Base-by-base conservation (phyloP, 768 basidiomycete species). In the Phlebiopsis flavidoalba region DNA sequence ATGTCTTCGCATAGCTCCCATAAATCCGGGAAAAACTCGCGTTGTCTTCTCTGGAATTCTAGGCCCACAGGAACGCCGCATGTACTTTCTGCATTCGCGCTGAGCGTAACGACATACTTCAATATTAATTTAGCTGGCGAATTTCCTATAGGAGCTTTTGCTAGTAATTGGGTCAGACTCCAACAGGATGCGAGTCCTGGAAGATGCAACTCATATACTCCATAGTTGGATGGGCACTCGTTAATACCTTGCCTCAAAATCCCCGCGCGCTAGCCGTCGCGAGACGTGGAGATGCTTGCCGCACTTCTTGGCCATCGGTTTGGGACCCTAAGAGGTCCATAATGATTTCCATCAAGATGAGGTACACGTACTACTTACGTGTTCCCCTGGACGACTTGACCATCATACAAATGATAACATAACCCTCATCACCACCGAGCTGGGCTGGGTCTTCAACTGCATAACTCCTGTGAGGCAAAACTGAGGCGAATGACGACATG, bases 221-320 rank as follows among this genome's bases (percentile, higher is more conserved):
- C 1, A 87, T 97, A 63, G 95, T 95, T 12, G 95, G 95, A 31
- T 89, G 93, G n/a, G 83, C 96, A 98, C 70, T 95, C 95, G 11
- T 79, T 98, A 67, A n/a, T n/a, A 98, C 95, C 1, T 77, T 98
- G 24, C 94, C 94, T 5, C 94, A 96, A 77, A 79, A 95, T 70
- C 91, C 94, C 0, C 70, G 74, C 40, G 70, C 75, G 12, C 79
- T 98, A 8, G 75, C 77, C 14, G 70, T 75, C 1, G 85, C 94
- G 19, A 79, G 90, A 48, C 79, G 77, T n/a, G 56, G 87, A 95
- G 49, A 87, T 91, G 83, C 77, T 96, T 24, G 93, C 95, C 0
- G 83, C 86, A 8, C 73, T 98, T 15, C 77, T 98, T 8, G 93
- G n/a, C 95, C 0, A 80, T 93, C 54, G 95, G 95, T 0, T 79